Conservation (phyloP, 2,329 filamentous ascomycete species). For the Hirsutella minnesotensis region DNA sequence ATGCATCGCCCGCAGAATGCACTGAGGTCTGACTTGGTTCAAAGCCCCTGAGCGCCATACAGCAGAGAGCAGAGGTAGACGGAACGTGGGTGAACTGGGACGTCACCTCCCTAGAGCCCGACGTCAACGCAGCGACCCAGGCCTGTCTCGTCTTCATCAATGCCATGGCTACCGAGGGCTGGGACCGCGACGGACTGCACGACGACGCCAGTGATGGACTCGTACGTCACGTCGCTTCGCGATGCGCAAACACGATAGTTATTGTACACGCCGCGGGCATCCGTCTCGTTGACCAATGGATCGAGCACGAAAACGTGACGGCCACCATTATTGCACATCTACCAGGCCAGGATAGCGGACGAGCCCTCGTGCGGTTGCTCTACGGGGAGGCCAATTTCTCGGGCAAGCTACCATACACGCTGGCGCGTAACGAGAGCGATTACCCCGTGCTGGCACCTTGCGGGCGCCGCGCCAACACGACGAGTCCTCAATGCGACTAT, state of each 20-base stretch:
- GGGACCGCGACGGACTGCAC: constrained; percentile 50
- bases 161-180: constrained; percentile 67
- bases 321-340: constrained; percentile 51
- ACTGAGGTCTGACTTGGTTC: neutral
- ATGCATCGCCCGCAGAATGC: neutral
- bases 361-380: constrained; percentile 40
- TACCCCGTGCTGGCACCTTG: constrained; percentile 35
- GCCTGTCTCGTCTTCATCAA: constrained; percentile 78
- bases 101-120: constrained; percentile 17
- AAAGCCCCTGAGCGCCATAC: constrained; percentile 45
- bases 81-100: constrained; percentile 44
- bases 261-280: constrained; percentile 52
- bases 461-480: constrained; percentile 22
- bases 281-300: constrained; percentile 50
- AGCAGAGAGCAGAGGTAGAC: constrained; percentile 38
- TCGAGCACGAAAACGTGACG: constrained; percentile 53
- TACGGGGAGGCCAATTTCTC: constrained; percentile 43
- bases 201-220: constrained; percentile 56
- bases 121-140: constrained; percentile 29
- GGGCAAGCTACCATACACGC: constrained; percentile 51
- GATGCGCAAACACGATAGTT: constrained; percentile 52
- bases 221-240: constrained; percentile 44
- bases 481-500: constrained; percentile 50
- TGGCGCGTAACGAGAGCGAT: constrained; percentile 40
- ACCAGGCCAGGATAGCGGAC: constrained; percentile 54